These are phyloP conservation scores for Camelina laxa DNA, from an alignment of 345 rosid species.

Conservation along the genomic window DNA sequence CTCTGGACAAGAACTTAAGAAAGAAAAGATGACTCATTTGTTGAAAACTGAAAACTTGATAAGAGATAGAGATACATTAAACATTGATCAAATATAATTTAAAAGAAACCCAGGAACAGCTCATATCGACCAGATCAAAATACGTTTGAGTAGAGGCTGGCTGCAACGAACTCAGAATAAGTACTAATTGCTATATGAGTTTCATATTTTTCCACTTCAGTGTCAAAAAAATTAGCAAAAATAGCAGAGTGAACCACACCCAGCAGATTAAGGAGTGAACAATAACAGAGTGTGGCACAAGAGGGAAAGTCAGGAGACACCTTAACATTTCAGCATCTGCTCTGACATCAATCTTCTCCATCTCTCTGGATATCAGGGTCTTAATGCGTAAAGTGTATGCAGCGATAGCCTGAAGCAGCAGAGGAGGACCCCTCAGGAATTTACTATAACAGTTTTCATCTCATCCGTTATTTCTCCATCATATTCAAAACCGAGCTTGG, in stretches of 20 bases:
- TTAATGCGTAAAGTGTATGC: constrained; percentile 67
- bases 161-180: not conserved
- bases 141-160: constrained; percentile 2
- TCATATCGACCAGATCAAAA: constrained; percentile 3
- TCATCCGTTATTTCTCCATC: constrained; percentile 85
- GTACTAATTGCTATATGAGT: too few relatives aligned
- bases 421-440: constrained; percentile 80
- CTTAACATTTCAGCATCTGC: constrained; percentile 92
- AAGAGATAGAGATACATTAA: not conserved
- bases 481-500: constrained; percentile 80
- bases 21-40: not conserved
- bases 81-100: not conserved
- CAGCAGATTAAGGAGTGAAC: constrained; percentile 11
- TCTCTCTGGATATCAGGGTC: constrained; percentile 75
- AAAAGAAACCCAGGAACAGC: constrained; percentile 2
- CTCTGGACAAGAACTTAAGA: constrained; percentile 14
- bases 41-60: not conserved
- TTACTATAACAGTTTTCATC: constrained; percentile 60
- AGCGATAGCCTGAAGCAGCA: constrained; percentile 77
- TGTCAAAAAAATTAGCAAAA: too few relatives aligned
- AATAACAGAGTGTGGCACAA: constrained; percentile 19
- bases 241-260: too few relatives aligned
- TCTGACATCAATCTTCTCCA: constrained; percentile 82
- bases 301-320: constrained; percentile 43
- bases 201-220: too few relatives aligned